Evolutionary conservation across 2,329 filamentous ascomycete species (phyloP), one percentile per base, ranked within the genome.

Genomic region (Penicillium sclerotigenum): DNA sequence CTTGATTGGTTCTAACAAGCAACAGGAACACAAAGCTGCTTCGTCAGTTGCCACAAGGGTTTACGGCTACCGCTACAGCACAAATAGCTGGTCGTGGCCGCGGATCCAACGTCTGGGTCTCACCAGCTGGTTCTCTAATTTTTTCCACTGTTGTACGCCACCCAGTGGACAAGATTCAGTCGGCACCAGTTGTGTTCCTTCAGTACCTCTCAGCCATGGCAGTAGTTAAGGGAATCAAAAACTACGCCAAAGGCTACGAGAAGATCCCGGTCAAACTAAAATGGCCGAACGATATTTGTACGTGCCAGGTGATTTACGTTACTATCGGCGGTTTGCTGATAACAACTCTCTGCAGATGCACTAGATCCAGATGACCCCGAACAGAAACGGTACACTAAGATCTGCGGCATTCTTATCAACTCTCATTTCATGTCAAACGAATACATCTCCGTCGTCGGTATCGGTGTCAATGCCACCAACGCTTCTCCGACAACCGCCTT

Each of bases 281-380:
- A 73, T 99, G 94, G 94, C 94, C 94, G 11, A 99, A 99, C 67
- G 94, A 99, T 69, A 90, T 99, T 52, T 93, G 85, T 87, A 74
- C 72, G 81, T 74, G 5, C 20, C 28, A 3, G 11, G 5, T n/a
- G 14, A 5, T 8, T 24, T 33, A 24, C 6, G 37, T 29, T 10
- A 34, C 14, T 46, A 26, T 41, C 59, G 18, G 2, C 8, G 14
- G 24, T 20, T 45, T 22, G 9, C 33, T 47, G 10, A 33, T 55
- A 57, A 40, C 61, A 18, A 18, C n/a, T 13, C 6, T 38, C 18
- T 28, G 20, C 54, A 84, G 84, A 91, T 68, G 87, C 87, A 0
- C 79, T 84, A 22, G 87, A 91, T 67, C 89, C 83, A 6, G 77
- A 73, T 51, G 80, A 79, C 45, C 79, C 78, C 2, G 72, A 76